phyloP scores from a whole-genome alignment of 78 protist species.

The slime mould (Dictyostelium discoideum) region DNA sequence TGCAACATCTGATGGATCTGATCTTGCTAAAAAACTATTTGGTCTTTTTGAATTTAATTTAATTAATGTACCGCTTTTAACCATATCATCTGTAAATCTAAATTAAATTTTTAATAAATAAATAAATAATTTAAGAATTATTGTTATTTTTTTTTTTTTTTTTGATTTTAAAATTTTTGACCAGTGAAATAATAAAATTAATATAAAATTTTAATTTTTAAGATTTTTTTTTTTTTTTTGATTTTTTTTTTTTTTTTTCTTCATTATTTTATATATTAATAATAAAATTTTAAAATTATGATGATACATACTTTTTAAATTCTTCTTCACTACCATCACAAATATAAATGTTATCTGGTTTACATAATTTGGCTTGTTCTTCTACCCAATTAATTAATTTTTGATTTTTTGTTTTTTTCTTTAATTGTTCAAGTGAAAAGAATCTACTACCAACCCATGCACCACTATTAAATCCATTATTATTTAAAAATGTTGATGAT shows the following conservation, averaged over 20 bases:
- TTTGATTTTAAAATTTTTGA: neutral
- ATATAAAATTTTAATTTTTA: no score
- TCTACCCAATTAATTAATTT: conserved; percentile 77
- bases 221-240: neutral
- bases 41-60: conserved; percentile 84
- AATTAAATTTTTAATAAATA: neutral
- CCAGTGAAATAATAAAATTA: no score
- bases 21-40: conserved; percentile 86
- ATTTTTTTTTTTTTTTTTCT: neutral
- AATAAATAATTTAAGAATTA: neutral
- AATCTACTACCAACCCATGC: conserved; percentile 1
- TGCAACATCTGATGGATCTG: conserved; percentile 91
- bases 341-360: conserved; percentile 78
- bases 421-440: conserved; percentile 40
- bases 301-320: conserved; percentile 39
- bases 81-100: conserved; percentile 47
- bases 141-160: neutral
- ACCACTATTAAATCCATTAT: neutral
- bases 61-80: conserved; percentile 66
- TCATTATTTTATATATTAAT: neutral
- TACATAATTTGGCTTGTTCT: conserved; percentile 75
- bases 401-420: conserved; percentile 60
- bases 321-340: conserved; percentile 89
- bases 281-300: neutral
- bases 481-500: neutral